Evolutionary conservation across 768 basidiomycete genomes (phyloP), one percentile per base, ranked within the genome.

Genomic region (Rhizopogon roseolus): DNA sequence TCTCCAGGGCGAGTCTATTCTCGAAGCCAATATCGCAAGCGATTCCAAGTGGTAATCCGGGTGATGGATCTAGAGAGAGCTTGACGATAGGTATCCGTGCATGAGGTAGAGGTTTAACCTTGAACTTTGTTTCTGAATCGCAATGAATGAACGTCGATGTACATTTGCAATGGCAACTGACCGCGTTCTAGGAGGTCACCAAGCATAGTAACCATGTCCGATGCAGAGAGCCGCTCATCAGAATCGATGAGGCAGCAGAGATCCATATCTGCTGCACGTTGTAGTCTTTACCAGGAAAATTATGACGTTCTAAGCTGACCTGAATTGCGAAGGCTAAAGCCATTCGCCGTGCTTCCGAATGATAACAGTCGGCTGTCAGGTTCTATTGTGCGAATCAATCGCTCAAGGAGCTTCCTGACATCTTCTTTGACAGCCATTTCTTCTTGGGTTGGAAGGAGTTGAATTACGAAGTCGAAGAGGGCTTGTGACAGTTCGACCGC

Each of bases 61-160:
- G 85, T 3, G 90, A 90, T 16, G 92, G 90, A 66, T 92, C 87
- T 25, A 98, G 81, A 22, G 90, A 93, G 51, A 99, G 79, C 75
- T 99, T 99, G 65, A 99, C 93, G 66, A 99, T 99, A 34, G 96
- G 96, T 77, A 98, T 98, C 63, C 96, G 88, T 10, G 96, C 96
- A 72, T 94, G 90, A 9, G 96, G 95, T 22, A 99, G 77, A 10
- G 93, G 88, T 70, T 98, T 98, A 75, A 98, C 95, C 65, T 89
- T 85, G 66, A 96, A 95, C 68, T 94, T 94, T 37, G 93, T 95
- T 75, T 97, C 93, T 94, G 68, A 13, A 52, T 43, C 25, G 28
- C 29, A 32, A 63, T 56, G 58, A 57, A 55, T 39, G 54, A 51
- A 41, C 49, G 58, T 14, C 29, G 49, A 34, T 29, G n/a, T 17